Evolutionary conservation across 1,284 basidiomycete genomes (phyloP).

Genomic region (Sanghuangporus weigelae): DNA sequence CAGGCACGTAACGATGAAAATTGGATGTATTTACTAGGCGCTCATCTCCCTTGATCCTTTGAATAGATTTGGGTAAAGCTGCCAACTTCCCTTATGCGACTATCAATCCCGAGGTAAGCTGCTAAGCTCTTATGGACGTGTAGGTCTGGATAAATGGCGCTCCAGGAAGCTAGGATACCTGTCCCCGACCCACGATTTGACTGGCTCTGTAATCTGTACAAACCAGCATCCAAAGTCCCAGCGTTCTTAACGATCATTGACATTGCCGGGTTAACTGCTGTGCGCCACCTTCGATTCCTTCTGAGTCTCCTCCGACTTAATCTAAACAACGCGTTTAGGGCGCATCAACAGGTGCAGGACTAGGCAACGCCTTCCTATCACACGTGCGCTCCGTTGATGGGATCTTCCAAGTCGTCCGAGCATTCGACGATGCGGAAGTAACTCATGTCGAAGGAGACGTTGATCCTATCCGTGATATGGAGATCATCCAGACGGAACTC

Average conservation of each 20-base stretch:
- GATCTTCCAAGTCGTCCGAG: conserved; percentile 98
- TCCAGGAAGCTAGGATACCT: conserved; percentile 83
- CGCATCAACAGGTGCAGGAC: conserved; percentile 95
- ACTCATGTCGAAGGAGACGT: conserved; percentile 99
- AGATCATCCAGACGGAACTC: conserved; percentile 93
- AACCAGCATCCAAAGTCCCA: conserved; percentile 84
- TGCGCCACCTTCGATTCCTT: conserved; percentile 32
- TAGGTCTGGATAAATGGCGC: neutral
- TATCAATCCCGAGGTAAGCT: conserved; percentile 73
- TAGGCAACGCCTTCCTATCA: conserved; percentile 97
- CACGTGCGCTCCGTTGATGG: conserved; percentile 98
- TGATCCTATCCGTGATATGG: conserved; percentile 94
- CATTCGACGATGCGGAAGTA: conserved; percentile 98
- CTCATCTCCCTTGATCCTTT: conserved; percentile 1
- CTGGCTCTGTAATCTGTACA: conserved; percentile 91
- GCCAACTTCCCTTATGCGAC: conserved; percentile 99
- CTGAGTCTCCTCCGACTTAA: neutral
- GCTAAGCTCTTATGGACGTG: neutral
- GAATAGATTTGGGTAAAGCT: conserved; percentile 87
- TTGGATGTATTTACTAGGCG: neutral
- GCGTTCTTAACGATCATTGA: conserved; percentile 98
- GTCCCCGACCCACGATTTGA: conserved; percentile 96
- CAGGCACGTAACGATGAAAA: conserved; percentile 44
- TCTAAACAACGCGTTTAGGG: conserved; percentile 43
- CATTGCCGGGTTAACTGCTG: conserved; percentile 96